Percentiles rank a stretch among this genome's conserved stretches.
Conservation (phyloP, 352 stramenopile genomes). For the Phytophthora cajani region DNA sequence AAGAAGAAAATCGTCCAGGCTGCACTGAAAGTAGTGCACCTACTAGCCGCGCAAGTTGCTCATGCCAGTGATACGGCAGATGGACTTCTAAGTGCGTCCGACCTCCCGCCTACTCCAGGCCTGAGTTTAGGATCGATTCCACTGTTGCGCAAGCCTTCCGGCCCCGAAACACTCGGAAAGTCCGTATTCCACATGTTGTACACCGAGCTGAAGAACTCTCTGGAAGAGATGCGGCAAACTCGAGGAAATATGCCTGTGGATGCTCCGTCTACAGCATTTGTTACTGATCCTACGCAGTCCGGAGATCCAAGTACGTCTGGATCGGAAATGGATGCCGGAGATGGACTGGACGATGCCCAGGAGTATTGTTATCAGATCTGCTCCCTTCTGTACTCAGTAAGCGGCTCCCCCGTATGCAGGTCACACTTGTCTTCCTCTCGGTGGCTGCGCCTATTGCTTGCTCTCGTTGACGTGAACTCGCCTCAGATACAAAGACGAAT, state of each 20-base stretch:
- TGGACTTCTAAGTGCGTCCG: constrained; percentile 58
- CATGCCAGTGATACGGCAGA: constrained; percentile 75
- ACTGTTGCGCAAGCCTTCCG: constrained; percentile 82
- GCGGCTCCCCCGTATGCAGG: constrained; percentile 78
- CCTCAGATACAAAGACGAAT: constrained; percentile 82
- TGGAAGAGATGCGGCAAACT: constrained; percentile 73
- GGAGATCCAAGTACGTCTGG: constrained; percentile 46
- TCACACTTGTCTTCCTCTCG: constrained; percentile 85
- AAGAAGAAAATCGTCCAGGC: constrained; percentile 89
- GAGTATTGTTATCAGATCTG: constrained; percentile 93
- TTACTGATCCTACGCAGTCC: constrained; percentile 50
- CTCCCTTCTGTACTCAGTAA: constrained; percentile 88
- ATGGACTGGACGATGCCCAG: constrained; percentile 58
- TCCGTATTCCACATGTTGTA: constrained; percentile 93
- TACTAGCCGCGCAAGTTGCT: constrained; percentile 89
- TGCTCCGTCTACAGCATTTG: constrained; percentile 31
- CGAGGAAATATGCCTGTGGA: constrained; percentile 23
- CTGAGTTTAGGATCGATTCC: constrained; percentile 75
- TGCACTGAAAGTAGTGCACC: constrained; percentile 86
- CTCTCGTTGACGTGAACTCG: constrained; percentile 77
- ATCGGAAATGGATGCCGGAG: constrained; percentile 42
- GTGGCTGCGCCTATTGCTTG: constrained; percentile 84
- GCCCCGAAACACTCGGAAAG: constrained; percentile 88
- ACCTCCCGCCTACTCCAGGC: constrained; percentile 51
- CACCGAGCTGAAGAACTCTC: constrained; percentile 87